Conservation (phyloP, 139 green algal species). For the Chlorella sorokiniana region DNA sequence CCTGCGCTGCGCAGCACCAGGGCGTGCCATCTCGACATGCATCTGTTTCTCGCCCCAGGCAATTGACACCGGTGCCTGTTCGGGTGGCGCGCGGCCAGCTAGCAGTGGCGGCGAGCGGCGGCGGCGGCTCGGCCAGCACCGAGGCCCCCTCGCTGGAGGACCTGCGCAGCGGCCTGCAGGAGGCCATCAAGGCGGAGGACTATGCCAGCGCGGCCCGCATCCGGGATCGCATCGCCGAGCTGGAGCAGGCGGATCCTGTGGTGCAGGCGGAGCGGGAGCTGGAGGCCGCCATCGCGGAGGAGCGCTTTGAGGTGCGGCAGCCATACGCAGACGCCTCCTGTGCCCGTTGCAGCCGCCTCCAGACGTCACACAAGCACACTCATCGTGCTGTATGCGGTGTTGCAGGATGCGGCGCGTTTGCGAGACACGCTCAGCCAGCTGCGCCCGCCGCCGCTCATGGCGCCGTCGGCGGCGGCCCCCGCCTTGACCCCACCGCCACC, state of each 20-base stretch:
- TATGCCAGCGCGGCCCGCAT: conserved; percentile 26
- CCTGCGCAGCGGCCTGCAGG: conserved; percentile 7
- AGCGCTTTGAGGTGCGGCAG: conserved; percentile 13
- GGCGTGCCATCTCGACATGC: too few species aligned
- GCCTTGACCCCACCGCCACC: conserved; percentile 8
- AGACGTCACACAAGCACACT: not conserved
- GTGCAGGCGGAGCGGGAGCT: conserved; percentile 1
- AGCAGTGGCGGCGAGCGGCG: not conserved
- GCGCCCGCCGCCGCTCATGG: conserved; percentile 22
- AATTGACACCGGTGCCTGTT: too few species aligned
- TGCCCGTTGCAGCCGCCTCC: not conserved
- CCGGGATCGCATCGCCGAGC: conserved; percentile 16
- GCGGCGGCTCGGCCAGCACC: not conserved
- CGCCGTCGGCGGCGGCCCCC: not conserved
- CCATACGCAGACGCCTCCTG: not conserved
- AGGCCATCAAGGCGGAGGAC: conserved; percentile 31
- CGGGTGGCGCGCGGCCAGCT: too few species aligned
- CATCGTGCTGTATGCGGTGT: not conserved
- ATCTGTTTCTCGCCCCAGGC: too few species aligned
- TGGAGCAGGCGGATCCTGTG: conserved; percentile 24
- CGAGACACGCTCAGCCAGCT: conserved; percentile 21
- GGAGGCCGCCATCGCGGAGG: conserved; percentile 24
- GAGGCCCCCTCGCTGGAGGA: not conserved
- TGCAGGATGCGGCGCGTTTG: conserved; percentile 32
- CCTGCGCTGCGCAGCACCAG: too few species aligned